A percentile compares a stretch with the other conserved stretches of the same genome.
Conservation (phyloP, 805 yeast species). For the Diddensiella caesifluorescens region DNA sequence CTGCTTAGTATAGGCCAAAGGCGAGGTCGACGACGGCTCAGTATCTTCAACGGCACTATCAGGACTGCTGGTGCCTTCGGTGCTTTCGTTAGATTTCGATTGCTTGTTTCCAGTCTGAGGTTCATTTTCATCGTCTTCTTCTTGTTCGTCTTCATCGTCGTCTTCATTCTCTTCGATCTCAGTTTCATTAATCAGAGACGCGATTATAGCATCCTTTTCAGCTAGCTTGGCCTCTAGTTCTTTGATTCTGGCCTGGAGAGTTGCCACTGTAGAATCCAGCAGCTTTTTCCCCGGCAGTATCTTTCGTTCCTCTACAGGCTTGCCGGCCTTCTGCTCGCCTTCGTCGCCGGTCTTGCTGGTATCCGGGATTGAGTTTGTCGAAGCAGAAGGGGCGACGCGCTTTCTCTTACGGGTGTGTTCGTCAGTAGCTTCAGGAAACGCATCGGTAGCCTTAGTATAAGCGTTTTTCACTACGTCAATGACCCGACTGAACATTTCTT, state of each 20-base stretch:
- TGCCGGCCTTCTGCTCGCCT: conserved; percentile 3
- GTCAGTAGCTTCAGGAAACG: too few relatives aligned
- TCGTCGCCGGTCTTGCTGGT: too few relatives aligned
- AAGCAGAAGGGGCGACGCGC: too few relatives aligned
- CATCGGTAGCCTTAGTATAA: conserved; percentile 10
- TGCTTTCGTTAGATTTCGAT: not conserved
- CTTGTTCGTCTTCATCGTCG: conserved; percentile 4
- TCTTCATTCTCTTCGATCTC: conserved; percentile 5
- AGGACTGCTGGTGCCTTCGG: conserved; percentile 3
- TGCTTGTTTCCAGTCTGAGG: not conserved
- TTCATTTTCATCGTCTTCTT: conserved; percentile 9
- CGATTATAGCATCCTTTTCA: conserved; percentile 6
- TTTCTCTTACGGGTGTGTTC: conserved; percentile 15
- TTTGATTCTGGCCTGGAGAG: conserved; percentile 4
- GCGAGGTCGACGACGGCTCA: conserved; percentile 6
- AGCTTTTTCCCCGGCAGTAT: conserved; percentile 5
- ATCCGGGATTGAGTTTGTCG: too few relatives aligned
- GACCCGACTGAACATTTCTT: conserved; percentile 13
- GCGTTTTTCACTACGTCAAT: conserved; percentile 13
- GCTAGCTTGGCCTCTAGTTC: conserved; percentile 9
- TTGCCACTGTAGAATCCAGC: conserved; percentile 1
- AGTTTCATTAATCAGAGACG: not conserved
- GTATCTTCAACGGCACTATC: conserved; percentile 1
- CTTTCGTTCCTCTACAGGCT: not conserved
- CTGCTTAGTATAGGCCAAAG: conserved; percentile 4